Percentiles rank a stretch among this genome's conserved stretches.
Conservation (phyloP, 2,329 filamentous ascomycete species). For the Trichoderma gracile region DNA sequence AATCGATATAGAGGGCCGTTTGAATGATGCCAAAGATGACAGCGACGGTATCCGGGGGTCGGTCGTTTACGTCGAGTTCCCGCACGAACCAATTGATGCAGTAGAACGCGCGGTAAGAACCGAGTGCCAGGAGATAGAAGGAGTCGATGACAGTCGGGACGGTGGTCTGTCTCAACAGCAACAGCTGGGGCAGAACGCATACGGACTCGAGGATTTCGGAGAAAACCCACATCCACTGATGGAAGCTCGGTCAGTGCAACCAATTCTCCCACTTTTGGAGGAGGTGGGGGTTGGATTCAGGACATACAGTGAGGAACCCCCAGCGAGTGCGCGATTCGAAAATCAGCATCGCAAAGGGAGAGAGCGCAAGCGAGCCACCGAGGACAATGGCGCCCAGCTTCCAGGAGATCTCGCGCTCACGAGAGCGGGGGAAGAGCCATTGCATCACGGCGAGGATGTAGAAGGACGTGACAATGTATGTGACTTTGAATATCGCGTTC, state of each 20-base stretch:
- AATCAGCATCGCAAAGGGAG: slow-evolving; percentile 72
- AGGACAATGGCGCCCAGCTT: slow-evolving; percentile 76
- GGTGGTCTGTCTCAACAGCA: slow-evolving; percentile 89
- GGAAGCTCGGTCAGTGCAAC: slow-evolving; percentile 1
- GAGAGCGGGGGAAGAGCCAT: slow-evolving; percentile 79
- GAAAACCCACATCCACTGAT: slow-evolving; percentile 81
- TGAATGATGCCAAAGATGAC: slow-evolving; percentile 87
- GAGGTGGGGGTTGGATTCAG: slow-evolving; percentile 32
- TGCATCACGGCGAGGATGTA: slow-evolving; percentile 91
- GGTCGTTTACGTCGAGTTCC: slow-evolving; percentile 58
- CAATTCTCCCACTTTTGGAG: not conserved
- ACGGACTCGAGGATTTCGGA: slow-evolving; percentile 90
- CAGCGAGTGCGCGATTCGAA: slow-evolving; percentile 52
- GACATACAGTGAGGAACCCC: slow-evolving; percentile 52
- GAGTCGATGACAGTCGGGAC: slow-evolving; percentile 95
- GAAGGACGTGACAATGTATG: slow-evolving; percentile 80
- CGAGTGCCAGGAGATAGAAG: slow-evolving; percentile 88
- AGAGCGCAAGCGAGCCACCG: slow-evolving; percentile 62
- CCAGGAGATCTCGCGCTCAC: slow-evolving; percentile 91
- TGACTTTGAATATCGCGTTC: slow-evolving; percentile 84
- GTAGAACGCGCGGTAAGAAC: slow-evolving; percentile 85
- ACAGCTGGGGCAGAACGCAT: slow-evolving; percentile 85
- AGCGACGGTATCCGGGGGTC: slow-evolving; percentile 67
- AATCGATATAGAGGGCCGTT: slow-evolving; percentile 87
- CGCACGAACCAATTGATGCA: slow-evolving; percentile 87